Evolutionary conservation across 2,329 filamentous ascomycete genomes (phyloP).

Genomic region (Neocucurbitaria cava): DNA sequence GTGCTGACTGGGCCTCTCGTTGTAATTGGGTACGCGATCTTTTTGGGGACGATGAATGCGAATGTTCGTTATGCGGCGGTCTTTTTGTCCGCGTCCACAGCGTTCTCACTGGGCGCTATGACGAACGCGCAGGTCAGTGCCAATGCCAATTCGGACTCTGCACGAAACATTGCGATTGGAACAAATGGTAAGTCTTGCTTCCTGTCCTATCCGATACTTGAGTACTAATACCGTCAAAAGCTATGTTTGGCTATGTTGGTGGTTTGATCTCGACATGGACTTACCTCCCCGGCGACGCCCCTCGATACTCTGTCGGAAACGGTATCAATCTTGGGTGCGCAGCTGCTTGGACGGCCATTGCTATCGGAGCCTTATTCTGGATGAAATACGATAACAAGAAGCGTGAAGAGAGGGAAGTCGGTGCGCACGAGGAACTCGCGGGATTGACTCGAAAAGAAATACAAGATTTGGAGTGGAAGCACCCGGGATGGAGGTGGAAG

Average conservation of each 20-base stretch:
- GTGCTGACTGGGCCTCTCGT: constrained; percentile 64
- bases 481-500: constrained; percentile 68
- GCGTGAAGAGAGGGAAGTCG: constrained; percentile 60
- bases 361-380: constrained; percentile 57
- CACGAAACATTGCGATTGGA: constrained; percentile 50
- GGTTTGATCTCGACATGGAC: constrained; percentile 69
- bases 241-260: constrained; percentile 74
- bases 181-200: constrained; percentile 5
- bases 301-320: constrained; percentile 71
- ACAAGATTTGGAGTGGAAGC: constrained; percentile 68
- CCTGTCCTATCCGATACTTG: too few relatives aligned
- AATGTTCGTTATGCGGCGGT: constrained; percentile 69
- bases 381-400: constrained; percentile 67
- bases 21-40: constrained; percentile 72
- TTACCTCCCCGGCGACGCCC: constrained; percentile 66
- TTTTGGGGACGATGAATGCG: constrained; percentile 59
- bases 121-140: constrained; percentile 70
- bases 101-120: constrained; percentile 67
- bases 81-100: constrained; percentile 68
- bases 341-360: constrained; percentile 44
- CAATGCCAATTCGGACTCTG: constrained; percentile 73
- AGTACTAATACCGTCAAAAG: neutral
- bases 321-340: constrained; percentile 65
- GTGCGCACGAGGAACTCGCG: constrained; percentile 55
- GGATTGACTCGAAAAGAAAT: constrained; percentile 61